Conservation (phyloP, 441 rosid genomes). For the Adansonia grandidieri region DNA sequence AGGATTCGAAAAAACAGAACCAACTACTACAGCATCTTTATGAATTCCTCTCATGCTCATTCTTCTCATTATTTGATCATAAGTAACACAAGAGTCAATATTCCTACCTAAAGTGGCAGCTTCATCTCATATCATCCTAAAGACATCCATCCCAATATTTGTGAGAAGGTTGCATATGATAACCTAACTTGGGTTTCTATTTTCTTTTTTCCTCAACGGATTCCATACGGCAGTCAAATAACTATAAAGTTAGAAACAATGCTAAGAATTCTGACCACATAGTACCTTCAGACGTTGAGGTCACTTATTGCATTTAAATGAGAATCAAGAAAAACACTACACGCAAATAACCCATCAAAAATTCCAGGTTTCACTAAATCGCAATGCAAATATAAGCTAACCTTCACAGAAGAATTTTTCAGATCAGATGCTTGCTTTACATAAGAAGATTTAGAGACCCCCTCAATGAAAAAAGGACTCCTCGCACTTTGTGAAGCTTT, state of each 20-base stretch:
- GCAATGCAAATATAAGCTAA: constrained; percentile 36
- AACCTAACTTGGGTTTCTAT: background rate
- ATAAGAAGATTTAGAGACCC: constrained; percentile 84
- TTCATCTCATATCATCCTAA: constrained; percentile 8
- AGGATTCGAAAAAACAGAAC: background rate
- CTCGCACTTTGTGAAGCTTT: constrained; percentile 65
- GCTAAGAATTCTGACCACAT: background rate
- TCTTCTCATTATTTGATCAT: background rate
- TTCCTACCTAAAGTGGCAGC: background rate
- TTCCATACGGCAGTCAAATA: background rate
- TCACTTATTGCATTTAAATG: background rate
- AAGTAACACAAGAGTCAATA: background rate
- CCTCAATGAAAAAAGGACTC: constrained; percentile 83
- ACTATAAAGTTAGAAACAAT: background rate
- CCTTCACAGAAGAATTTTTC: constrained; percentile 90
- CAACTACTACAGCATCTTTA: background rate
- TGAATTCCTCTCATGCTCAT: background rate
- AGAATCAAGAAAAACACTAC: background rate
- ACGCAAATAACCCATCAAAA: background rate
- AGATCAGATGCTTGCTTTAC: constrained; percentile 88
- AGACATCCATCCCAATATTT: background rate
- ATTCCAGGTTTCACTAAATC: background rate
- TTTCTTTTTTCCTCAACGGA: background rate
- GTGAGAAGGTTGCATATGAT: background rate
- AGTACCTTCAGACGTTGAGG: background rate